Base-by-base conservation (phyloP, 2,329 filamentous ascomycete genomes). In the Fusarium sp. region DNA sequence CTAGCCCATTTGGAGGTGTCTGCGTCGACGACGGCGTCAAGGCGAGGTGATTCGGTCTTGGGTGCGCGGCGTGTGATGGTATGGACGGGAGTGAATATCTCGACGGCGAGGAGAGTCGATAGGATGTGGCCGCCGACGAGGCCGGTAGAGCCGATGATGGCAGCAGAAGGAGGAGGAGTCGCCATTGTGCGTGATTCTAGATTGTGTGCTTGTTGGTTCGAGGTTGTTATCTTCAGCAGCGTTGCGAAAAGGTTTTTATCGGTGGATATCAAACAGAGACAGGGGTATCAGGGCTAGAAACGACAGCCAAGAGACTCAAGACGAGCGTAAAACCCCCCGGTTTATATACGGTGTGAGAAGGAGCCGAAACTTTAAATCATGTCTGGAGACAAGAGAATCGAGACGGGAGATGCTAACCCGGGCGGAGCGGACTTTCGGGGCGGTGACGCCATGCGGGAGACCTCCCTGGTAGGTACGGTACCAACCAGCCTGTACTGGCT, bases 121-220 rank as follows among this genome's bases (percentile, higher is more conserved):
- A 98, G 91, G 81, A 98, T 95, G 80, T 94, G 86, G 62, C 90
- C 90, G 80, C 96, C 95, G 75, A 88, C 88, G 40, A 93, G 88
- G 80, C 92, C 91, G 65, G 92, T 94, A 77, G 88, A 89, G 73
- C 92, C 92, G 76, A 91, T 88, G 69, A 93, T 81, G 70, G 86
- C 85, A 75, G 87, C 85, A 52, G 86, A 83, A 4, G 87, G 62
- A 76, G 73, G 38, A 36, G 36, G 33, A 11, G 61, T 11, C 25
- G 57, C 36, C 36, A 42, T 42, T 57, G 20, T 35, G 31, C 45
- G 31, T 59, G 47, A 42, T 42, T 20, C 29, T 60, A 9, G 31
- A 25, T 38, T n/a, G 2, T 22, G 14, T 33, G 20, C 7, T 35
- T 56, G 20, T 35, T 7, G 31, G 0, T 27, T 38, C 20, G 16